Conservation (phyloP, 441 rosid genomes). For the Populus tomentosa region DNA sequence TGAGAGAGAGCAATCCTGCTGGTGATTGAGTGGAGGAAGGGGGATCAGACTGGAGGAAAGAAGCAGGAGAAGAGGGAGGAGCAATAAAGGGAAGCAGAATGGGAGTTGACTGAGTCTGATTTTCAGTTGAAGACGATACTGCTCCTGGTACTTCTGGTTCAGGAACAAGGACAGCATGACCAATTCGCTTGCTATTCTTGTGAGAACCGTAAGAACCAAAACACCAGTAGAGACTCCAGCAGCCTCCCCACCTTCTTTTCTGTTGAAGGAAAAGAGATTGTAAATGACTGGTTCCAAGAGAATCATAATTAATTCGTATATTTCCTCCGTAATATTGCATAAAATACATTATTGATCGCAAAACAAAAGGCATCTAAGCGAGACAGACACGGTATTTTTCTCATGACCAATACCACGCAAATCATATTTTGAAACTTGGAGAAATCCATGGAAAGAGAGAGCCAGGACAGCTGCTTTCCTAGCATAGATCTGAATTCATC, state of each 20-base stretch:
- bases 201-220: slow-evolving; percentile 79
- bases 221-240: slow-evolving; percentile 73
- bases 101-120: slow-evolving; percentile 45
- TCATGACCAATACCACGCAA: not conserved
- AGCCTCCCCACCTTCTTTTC: slow-evolving; percentile 89
- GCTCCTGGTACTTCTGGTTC: slow-evolving; percentile 49
- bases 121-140: slow-evolving; percentile 38
- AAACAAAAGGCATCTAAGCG: not conserved
- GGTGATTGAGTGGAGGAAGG: slow-evolving; percentile 83
- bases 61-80: slow-evolving; percentile 98
- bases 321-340: too few relatives aligned
- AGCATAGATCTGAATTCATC: not conserved
- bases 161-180: slow-evolving; percentile 75
- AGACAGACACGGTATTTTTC: not conserved
- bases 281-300: not conserved
- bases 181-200: slow-evolving; percentile 68
- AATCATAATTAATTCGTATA: not conserved
- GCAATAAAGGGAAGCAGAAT: slow-evolving; percentile 70
- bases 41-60: slow-evolving; percentile 85
- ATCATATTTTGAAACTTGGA: not conserved
- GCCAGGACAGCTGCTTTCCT: not conserved
- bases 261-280: slow-evolving; percentile 24
- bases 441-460: not conserved
- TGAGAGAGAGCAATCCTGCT: slow-evolving; percentile 54
- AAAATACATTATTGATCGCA: not conserved